phyloP scores from a whole-genome alignment of 2,329 filamentous ascomycete genomes.

The Fusarium mexicanum region DNA sequence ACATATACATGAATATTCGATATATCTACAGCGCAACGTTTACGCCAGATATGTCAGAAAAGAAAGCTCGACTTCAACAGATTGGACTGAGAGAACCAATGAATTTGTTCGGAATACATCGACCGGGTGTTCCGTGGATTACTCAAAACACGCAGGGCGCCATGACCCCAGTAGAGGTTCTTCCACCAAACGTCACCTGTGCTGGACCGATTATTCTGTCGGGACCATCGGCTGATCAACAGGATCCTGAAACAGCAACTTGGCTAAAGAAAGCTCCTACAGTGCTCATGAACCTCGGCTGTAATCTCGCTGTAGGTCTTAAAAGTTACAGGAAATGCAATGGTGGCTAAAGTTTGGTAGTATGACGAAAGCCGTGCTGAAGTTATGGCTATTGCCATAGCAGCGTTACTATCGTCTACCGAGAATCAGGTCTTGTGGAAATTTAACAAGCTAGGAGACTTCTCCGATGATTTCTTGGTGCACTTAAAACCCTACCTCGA shows the following conservation, averaged over 20 bases:
- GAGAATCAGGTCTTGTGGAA: slow-evolving; percentile 48
- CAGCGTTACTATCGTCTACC: neutral
- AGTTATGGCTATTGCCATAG: neutral
- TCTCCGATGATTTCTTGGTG: slow-evolving; percentile 10
- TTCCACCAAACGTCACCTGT: slow-evolving; percentile 38
- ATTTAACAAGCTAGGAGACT: slow-evolving; percentile 19
- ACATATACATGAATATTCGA: slow-evolving; percentile 47
- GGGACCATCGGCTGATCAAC: slow-evolving; percentile 46
- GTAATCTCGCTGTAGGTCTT: slow-evolving; percentile 30
- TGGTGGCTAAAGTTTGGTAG: neutral
- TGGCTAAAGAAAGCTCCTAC: slow-evolving; percentile 57
- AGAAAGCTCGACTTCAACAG: slow-evolving; percentile 34
- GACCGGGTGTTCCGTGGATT: slow-evolving; percentile 44
- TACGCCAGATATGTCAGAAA: slow-evolving; percentile 39
- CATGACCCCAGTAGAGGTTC: neutral
- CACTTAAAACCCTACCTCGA: slow-evolving; percentile 19
- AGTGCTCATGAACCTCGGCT: slow-evolving; percentile 60
- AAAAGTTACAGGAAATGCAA: accelerated
- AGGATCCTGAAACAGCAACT: slow-evolving; percentile 53
- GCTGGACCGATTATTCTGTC: slow-evolving; percentile 59
- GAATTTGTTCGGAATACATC: slow-evolving; percentile 38
- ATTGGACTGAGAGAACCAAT: slow-evolving; percentile 36
- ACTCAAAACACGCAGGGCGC: slow-evolving; percentile 41
- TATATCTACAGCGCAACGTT: slow-evolving; percentile 44
- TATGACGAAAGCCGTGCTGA: slow-evolving; percentile 1